Evolutionary conservation across 768 basidiomycete species (phyloP).

Genomic region (Pholiota microspora): DNA sequence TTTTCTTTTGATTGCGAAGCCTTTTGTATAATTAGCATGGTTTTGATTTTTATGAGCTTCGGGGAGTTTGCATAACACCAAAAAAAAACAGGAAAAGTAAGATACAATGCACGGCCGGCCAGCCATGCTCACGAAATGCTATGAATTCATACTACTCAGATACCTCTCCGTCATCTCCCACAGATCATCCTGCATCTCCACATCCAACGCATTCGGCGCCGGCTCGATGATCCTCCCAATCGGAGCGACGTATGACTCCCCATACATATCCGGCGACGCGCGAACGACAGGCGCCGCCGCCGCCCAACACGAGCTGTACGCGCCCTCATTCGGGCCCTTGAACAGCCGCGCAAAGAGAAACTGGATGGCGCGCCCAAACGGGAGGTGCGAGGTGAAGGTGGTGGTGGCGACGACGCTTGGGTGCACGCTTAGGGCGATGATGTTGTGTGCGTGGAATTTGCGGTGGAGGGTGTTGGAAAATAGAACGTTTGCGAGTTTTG

Average conservation of each 20-base stretch:
- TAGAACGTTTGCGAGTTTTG: slow-evolving; percentile 18
- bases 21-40: neutral
- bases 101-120: neutral
- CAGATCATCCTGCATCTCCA: slow-evolving; percentile 34
- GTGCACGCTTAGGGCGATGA: slow-evolving; percentile 35
- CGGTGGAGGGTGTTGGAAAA: slow-evolving; percentile 17
- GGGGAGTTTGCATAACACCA: no score
- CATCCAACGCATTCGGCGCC: slow-evolving; percentile 27
- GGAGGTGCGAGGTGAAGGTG: slow-evolving; percentile 13
- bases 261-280: slow-evolving; percentile 31
- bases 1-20: neutral
- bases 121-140: neutral
- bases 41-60: neutral
- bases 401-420: slow-evolving; percentile 39
- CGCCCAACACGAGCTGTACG: slow-evolving; percentile 35
- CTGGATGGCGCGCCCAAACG: slow-evolving; percentile 15
- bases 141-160: neutral
- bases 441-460: slow-evolving; percentile 20
- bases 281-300: slow-evolving; percentile 36
- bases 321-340: slow-evolving; percentile 30
- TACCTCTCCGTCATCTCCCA: slow-evolving; percentile 35
- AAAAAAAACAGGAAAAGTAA: no score
- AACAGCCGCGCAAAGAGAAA: slow-evolving; percentile 20
- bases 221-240: slow-evolving; percentile 27
- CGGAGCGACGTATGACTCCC: slow-evolving; percentile 36